Conservation (phyloP, 768 basidiomycete species). For the Galerina marginata region DNA sequence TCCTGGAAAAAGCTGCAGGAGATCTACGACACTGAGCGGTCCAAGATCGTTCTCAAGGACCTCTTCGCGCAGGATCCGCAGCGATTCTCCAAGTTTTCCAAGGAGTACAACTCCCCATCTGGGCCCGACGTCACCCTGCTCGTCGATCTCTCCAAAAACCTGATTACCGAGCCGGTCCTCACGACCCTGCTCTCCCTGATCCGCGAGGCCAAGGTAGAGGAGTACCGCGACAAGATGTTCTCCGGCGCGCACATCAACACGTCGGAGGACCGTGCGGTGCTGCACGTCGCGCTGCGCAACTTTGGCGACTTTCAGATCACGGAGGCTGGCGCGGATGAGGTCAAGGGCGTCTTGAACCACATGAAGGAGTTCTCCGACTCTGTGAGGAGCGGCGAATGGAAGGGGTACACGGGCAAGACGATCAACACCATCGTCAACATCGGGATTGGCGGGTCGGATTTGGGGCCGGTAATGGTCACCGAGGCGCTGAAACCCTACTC, state of each 20-base stretch:
- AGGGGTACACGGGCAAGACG: slow-evolving; percentile 94
- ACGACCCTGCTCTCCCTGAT: slow-evolving; percentile 78
- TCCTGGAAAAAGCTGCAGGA: slow-evolving; percentile 92
- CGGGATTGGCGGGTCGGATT: slow-evolving; percentile 97
- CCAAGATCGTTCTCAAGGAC: slow-evolving; percentile 84
- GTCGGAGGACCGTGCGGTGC: slow-evolving; percentile 94
- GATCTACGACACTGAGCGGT: slow-evolving; percentile 74
- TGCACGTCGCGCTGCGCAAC: slow-evolving; percentile 92
- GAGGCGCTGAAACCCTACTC: slow-evolving; percentile 95
- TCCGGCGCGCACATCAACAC: slow-evolving; percentile 97
- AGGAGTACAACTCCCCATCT: slow-evolving; percentile 68
- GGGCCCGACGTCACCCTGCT: slow-evolving; percentile 81
- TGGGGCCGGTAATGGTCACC: slow-evolving; percentile 99
- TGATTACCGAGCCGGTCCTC: slow-evolving; percentile 87
- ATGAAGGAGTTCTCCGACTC: slow-evolving; percentile 89
- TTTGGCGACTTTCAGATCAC: slow-evolving; percentile 76
- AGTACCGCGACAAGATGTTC: slow-evolving; percentile 91
- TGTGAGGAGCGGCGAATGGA: slow-evolving; percentile 89
- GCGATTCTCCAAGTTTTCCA: slow-evolving; percentile 87
- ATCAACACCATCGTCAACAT: slow-evolving; percentile 98
- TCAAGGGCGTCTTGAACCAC: slow-evolving; percentile 82
- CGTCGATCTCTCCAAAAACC: slow-evolving; percentile 96
- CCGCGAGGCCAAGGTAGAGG: slow-evolving; percentile 85
- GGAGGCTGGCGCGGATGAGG: slow-evolving; percentile 85
- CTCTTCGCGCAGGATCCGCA: slow-evolving; percentile 89